A percentile compares a stretch with the other conserved stretches of the same genome.
These are phyloP conservation scores for Priceomyces melissophilus DNA, from an alignment of 805 yeast genomes.

Conservation along the genomic window DNA sequence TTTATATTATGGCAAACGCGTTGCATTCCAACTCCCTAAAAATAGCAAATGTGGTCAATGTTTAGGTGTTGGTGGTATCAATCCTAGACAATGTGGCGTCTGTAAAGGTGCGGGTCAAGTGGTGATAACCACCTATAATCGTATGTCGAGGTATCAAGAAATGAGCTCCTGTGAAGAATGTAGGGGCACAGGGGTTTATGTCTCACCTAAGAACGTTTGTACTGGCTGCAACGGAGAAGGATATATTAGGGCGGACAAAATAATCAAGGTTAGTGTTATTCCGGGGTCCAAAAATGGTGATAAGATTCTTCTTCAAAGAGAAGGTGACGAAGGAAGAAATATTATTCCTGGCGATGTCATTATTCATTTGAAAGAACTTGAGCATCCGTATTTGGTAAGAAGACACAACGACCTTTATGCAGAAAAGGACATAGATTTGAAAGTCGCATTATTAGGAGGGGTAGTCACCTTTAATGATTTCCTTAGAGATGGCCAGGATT, in stretches of 20 bases:
- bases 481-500: conserved; percentile 27
- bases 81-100: conserved; percentile 32
- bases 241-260: conserved; percentile 44
- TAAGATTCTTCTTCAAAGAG: conserved; percentile 50
- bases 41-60: conserved; percentile 49
- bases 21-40: conserved; percentile 53
- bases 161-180: conserved; percentile 30
- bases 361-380: conserved; percentile 46
- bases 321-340: conserved; percentile 61
- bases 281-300: conserved; percentile 58
- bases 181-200: conserved; percentile 31
- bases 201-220: conserved; percentile 21
- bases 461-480: conserved; percentile 31
- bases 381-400: conserved; percentile 39
- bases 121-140: conserved; percentile 42
- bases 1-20: conserved; percentile 53
- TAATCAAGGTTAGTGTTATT: conserved; percentile 49
- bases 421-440: conserved; percentile 45
- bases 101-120: conserved; percentile 46
- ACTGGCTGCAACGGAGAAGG: conserved; percentile 34
- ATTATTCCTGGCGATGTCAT: conserved; percentile 67
- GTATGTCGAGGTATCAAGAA: conserved; percentile 39
- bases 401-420: conserved; percentile 42
- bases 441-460: conserved; percentile 61
- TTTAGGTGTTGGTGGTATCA: conserved; percentile 49